These are phyloP conservation scores for Neobulgaria alba DNA, from an alignment of 2,329 filamentous ascomycete genomes.

Conservation along the genomic window DNA sequence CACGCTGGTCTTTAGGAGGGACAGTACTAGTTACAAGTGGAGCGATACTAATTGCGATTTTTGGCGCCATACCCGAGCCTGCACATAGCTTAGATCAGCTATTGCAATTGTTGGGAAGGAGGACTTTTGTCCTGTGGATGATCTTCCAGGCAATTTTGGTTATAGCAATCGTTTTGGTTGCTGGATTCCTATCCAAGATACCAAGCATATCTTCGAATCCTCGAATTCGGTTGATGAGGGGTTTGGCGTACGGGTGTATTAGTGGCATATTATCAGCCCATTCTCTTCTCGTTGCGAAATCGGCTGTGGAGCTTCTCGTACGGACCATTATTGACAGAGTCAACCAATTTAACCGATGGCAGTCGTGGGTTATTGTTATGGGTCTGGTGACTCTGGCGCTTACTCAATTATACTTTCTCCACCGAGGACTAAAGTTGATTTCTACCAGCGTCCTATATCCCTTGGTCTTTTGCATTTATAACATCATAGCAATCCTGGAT, in stretches of 20 bases:
- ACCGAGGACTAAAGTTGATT: constrained; percentile 85
- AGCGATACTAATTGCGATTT: constrained; percentile 85
- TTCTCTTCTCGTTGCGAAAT: constrained; percentile 87
- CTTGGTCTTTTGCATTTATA: constrained; percentile 97
- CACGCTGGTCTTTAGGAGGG: constrained; percentile 82
- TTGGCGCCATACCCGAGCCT: constrained; percentile 88
- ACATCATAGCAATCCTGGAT: constrained; percentile 96
- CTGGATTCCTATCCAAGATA: constrained; percentile 46
- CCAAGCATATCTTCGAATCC: constrained; percentile 49
- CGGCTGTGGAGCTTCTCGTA: constrained; percentile 88
- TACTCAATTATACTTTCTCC: constrained; percentile 89
- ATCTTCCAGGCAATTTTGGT: constrained; percentile 68
- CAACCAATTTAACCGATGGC: constrained; percentile 93
- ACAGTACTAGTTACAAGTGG: constrained; percentile 81
- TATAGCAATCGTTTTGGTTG: constrained; percentile 53
- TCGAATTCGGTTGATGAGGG: constrained; percentile 66
- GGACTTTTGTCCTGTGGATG: constrained; percentile 85
- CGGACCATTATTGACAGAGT: constrained; percentile 73
- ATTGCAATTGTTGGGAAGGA: constrained; percentile 62
- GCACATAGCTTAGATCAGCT: constrained; percentile 82
- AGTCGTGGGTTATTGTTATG: constrained; percentile 86
- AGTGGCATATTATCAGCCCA: constrained; percentile 93
- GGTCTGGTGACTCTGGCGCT: constrained; percentile 74
- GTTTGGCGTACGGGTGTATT: constrained; percentile 80
- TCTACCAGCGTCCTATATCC: constrained; percentile 95